These are phyloP conservation scores for Berkeleyomyces rouxiae DNA, from an alignment of 2,329 filamentous ascomycete genomes.

Conservation along the genomic window DNA sequence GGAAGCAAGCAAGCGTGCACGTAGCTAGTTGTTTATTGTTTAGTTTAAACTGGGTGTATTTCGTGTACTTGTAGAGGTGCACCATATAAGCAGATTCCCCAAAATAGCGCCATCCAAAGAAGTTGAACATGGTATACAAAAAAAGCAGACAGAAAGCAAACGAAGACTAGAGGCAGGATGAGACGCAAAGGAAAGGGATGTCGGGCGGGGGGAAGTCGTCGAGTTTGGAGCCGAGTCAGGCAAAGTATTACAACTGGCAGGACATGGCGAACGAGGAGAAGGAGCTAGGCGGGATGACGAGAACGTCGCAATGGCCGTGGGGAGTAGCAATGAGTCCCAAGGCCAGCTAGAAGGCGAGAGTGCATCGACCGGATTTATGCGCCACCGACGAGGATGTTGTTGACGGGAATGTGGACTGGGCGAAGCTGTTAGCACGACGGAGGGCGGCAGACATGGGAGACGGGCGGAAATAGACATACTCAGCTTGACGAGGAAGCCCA, in stretches of 20 bases:
- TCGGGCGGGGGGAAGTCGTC: too few species aligned
- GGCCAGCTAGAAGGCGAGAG: neutral
- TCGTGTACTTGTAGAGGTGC: neutral
- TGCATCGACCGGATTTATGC: conserved; percentile 28
- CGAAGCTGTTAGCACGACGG: neutral
- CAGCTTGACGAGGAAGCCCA: conserved; percentile 55
- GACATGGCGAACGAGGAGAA: neutral
- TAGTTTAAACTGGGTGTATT: neutral
- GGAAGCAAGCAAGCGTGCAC: neutral
- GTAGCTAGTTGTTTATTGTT: neutral
- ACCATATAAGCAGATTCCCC: conserved; percentile 2
- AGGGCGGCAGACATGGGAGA: neutral
- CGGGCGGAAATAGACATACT: conserved; percentile 27
- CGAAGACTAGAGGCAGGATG: neutral
- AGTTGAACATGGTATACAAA: conserved; percentile 4
- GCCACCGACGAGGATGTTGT: conserved; percentile 52
- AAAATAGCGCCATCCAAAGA: conserved; percentile 8
- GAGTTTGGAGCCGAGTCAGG: too few species aligned
- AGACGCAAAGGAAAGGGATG: neutral
- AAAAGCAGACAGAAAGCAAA: neutral
- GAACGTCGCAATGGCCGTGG: neutral
- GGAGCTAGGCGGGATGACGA: neutral
- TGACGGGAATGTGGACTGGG: conserved; percentile 50
- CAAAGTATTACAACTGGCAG: too few species aligned
- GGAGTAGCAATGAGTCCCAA: neutral